Evolutionary conservation across 2,329 filamentous ascomycete species (phyloP), one percentile per base, ranked within the genome.

Genomic region (Aspergillus caelatus): DNA sequence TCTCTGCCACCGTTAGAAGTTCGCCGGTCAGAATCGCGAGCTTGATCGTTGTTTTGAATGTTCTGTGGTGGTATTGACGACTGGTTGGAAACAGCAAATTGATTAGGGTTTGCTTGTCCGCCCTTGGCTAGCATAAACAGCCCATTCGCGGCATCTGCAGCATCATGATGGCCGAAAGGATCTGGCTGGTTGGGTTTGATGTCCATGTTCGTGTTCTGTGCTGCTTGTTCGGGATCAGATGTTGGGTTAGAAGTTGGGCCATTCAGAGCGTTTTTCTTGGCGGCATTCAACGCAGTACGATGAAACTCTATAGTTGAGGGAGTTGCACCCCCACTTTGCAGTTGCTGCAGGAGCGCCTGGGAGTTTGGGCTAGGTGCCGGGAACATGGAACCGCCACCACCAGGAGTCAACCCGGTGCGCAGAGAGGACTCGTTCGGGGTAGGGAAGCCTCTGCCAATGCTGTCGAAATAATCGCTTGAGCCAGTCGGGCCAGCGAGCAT

Each of bases 401-500:
- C 95, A 56, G 95, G 95, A 59, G 95, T 98, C 69, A 98, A 81
- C 62, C 95, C 95, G 64, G 93, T 95, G 65, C 95, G 87, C 58
- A 98, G 82, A 3, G 93, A 96, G 9, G 94, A 98, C 80, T 99
- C 95, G 87, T 97, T 97, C 0, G 94, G 94, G 4, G 95, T 98
- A 5, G 93, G 92, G 74, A 97, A 97, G 60, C 92, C 91, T 71
- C 93, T 89, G 68, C 91, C 88, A 67, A 96, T 84, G 58, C 89
- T 89, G 72, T 96, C 93, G 75, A 97, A 97, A 80, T 97, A 98
- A 76, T 97, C 93, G 77, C 87, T 91, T 61, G 90, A 72, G 52
- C 82, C 83, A 26, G 87, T 84, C 46, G 88, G 95, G 28, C 93
- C 95, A 54, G 93, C 92, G 61, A 99, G 89, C 94, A 99, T 98